Evolutionary conservation across 2,329 filamentous ascomycete species (phyloP).

Genomic region (Aspergillus flavus): DNA sequence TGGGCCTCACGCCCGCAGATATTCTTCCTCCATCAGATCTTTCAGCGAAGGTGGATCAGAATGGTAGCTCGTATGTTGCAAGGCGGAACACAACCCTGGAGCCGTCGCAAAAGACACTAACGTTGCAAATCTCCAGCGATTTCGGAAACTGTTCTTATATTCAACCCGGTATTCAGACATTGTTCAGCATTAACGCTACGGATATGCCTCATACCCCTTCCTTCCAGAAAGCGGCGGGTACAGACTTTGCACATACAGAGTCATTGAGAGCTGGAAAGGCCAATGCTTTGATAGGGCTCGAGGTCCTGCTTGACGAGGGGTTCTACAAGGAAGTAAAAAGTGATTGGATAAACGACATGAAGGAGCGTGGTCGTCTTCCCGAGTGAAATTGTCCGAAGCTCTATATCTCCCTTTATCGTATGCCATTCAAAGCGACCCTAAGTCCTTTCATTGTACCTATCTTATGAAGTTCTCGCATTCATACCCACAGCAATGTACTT

Average conservation of each 20-base stretch:
- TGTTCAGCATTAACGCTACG: neutral
- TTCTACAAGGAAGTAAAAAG: neutral
- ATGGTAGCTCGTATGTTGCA: conserved; percentile 1
- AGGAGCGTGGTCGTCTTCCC: neutral
- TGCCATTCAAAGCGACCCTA: neutral
- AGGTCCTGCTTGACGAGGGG: conserved; percentile 2
- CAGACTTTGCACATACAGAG: neutral
- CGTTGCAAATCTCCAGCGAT: neutral
- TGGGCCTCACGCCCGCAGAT: neutral
- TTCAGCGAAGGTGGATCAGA: neutral
- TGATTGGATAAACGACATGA: neutral
- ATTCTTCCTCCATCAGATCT: neutral
- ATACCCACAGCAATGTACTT: neutral
- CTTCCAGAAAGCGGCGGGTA: neutral
- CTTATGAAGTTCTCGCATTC: neutral
- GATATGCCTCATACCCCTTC: neutral
- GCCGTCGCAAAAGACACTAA: neutral
- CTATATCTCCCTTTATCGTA: neutral
- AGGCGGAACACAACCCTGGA: neutral
- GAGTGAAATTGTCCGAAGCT: neutral
- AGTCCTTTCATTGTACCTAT: neutral
- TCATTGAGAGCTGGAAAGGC: neutral
- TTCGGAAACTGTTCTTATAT: conserved; percentile 2
- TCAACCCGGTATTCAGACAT: neutral
- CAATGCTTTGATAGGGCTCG: neutral